Evolutionary conservation across 495 filamentous ascomycete species (phyloP).

Genomic region (Penicillium waksmanii): DNA sequence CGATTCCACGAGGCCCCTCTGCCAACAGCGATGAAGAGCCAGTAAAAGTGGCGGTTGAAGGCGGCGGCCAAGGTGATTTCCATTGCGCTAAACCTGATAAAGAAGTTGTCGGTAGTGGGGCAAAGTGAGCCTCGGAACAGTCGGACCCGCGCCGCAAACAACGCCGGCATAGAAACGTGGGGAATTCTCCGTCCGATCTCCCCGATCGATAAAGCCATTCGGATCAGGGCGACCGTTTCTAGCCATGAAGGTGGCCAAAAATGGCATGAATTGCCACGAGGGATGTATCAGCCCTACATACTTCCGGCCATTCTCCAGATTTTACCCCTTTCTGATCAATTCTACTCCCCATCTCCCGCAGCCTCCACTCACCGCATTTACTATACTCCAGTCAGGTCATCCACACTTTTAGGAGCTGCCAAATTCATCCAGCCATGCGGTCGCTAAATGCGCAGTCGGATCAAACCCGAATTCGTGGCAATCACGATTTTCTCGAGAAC

Average conservation of each 20-base stretch:
- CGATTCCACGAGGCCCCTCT: neutral
- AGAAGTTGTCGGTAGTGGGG: constrained; percentile 31
- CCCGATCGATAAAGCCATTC: too few relatives aligned
- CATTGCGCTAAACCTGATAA: constrained; percentile 17
- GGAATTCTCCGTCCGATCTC: neutral
- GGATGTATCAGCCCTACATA: too few relatives aligned
- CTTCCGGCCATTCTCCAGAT: too few relatives aligned
- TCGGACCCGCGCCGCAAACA: constrained; percentile 1
- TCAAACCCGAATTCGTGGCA: too few relatives aligned
- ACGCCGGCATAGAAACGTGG: constrained; percentile 2
- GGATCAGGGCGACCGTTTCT: neutral
- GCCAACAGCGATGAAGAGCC: neutral
- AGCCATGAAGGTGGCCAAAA: neutral
- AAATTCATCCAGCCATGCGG: too few relatives aligned
- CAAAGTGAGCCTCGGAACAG: neutral
- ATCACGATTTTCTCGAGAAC: too few relatives aligned
- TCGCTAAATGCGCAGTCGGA: too few relatives aligned
- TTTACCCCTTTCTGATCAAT: too few relatives aligned
- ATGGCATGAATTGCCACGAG: neutral
- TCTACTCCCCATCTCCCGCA: too few relatives aligned
- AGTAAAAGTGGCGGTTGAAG: constrained; percentile 1
- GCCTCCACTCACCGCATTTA: too few relatives aligned
- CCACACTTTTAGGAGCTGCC: too few relatives aligned
- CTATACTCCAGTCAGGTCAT: too few relatives aligned
- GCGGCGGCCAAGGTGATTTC: constrained; percentile 16